Percentiles rank a stretch among this genome's conserved stretches.
Conservation (phyloP, 164 flowering plant species). For the Chimonanthus salicifolius region DNA sequence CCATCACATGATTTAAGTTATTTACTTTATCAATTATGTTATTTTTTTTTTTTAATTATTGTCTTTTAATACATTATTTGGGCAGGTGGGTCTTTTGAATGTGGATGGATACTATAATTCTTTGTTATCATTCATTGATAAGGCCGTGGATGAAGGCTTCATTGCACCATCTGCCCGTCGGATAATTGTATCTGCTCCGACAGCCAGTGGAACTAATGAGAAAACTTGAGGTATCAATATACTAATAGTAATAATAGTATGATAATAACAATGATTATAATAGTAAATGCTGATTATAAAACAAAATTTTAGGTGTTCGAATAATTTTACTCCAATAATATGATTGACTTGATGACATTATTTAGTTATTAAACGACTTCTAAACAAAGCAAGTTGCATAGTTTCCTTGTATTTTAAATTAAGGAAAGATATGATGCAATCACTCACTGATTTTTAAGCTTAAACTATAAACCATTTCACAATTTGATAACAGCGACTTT, state of each 20-base stretch:
- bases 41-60: too few relatives aligned
- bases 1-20: too few relatives aligned
- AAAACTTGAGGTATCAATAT: constrained; percentile 56
- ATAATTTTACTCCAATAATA: background rate
- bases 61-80: background rate
- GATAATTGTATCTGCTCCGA: constrained; percentile 87
- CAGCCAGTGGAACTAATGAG: constrained; percentile 64
- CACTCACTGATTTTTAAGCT: too few relatives aligned
- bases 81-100: constrained; percentile 91
- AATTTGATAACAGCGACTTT: background rate
- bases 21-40: too few relatives aligned
- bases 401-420: background rate
- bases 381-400: background rate
- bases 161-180: constrained; percentile 79
- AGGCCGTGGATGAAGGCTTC: constrained; percentile 99
- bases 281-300: background rate
- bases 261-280: background rate
- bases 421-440: background rate
- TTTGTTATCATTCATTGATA: constrained; percentile 70
- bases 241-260: background rate
- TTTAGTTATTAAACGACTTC: background rate
- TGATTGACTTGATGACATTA: background rate
- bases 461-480: background rate
- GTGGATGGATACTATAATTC: constrained; percentile 91
- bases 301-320: background rate